Evolutionary conservation across 768 basidiomycete species (phyloP).

Genomic region (Tulasnella sp.): DNA sequence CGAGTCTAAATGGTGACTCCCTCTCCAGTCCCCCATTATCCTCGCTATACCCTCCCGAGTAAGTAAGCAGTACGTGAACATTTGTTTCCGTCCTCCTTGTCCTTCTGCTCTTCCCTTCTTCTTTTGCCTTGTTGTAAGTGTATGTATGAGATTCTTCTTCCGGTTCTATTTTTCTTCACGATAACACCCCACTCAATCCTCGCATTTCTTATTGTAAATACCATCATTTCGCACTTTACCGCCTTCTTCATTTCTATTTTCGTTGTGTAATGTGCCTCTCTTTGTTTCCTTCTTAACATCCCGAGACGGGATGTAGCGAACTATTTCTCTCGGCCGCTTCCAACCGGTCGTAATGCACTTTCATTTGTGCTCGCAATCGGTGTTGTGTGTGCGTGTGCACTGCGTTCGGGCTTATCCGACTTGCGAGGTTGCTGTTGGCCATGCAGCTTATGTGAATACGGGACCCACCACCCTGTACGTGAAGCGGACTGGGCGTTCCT

Average conservation of each 20-base stretch:
- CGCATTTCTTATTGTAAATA: constrained; percentile 10
- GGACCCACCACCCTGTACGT: neutral
- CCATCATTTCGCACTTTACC: neutral
- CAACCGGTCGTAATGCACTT: neutral
- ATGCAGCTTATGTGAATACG: neutral
- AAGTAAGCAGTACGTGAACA: constrained; percentile 10
- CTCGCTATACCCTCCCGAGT: neutral
- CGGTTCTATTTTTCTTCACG: neutral
- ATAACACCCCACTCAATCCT: constrained; percentile 1
- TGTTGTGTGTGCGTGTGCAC: neutral
- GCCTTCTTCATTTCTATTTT: neutral
- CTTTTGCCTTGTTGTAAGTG: neutral
- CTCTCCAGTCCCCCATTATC: neutral
- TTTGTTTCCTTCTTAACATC: neutral
- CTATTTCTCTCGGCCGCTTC: neutral
- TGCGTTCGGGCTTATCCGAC: neutral
- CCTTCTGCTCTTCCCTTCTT: neutral
- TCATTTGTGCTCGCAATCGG: neutral
- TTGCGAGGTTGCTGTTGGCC: neutral
- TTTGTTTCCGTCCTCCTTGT: neutral
- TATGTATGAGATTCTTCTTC: neutral
- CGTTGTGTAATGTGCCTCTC: neutral
- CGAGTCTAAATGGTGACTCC: neutral
- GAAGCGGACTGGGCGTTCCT: neutral
- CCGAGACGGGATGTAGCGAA: neutral